These are phyloP conservation scores for Paratinospora sagittata DNA, from an alignment of 164 flowering plant genomes.

Conservation along the genomic window DNA sequence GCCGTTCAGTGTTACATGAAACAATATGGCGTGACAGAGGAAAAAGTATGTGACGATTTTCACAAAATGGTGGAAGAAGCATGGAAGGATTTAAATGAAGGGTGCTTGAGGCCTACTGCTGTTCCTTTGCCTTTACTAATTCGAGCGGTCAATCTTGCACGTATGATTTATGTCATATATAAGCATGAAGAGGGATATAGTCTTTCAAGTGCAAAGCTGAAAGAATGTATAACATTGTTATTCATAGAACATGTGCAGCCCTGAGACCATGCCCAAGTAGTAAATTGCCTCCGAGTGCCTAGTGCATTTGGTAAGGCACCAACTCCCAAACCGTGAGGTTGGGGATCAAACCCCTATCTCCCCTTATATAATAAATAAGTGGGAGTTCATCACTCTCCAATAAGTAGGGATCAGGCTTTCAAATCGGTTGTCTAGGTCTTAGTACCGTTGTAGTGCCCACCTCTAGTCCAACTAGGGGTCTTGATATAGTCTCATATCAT, in stretches of 20 bases:
- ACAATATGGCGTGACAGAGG: slow-evolving; percentile 20
- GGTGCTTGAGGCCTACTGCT: slow-evolving; percentile 7
- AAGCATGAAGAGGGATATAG: slow-evolving; percentile 34
- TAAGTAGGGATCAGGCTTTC: no score
- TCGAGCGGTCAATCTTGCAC: slow-evolving; percentile 26
- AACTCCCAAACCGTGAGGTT: no score
- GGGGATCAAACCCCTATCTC: no score
- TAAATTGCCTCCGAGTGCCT: no score
- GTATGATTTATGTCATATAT: slow-evolving; percentile 30
- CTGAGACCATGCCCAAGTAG: no score
- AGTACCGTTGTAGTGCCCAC: no score
- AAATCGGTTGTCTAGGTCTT: no score
- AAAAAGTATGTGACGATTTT: slow-evolving; percentile 12
- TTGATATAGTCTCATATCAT: no score
- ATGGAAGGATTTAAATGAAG: slow-evolving; percentile 52
- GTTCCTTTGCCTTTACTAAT: slow-evolving; percentile 18
- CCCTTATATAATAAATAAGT: no score
- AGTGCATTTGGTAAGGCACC: no score
- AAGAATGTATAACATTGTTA: not conserved
- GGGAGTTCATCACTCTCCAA: no score
- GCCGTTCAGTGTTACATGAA: slow-evolving; percentile 32
- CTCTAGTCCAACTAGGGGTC: no score
- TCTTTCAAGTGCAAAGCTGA: not conserved
- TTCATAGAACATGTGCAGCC: not conserved
- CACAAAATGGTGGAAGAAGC: slow-evolving; percentile 14